These are phyloP conservation scores for Nitzschia putrida DNA, from an alignment of 108 stramenopile species.

Conservation along the genomic window DNA sequence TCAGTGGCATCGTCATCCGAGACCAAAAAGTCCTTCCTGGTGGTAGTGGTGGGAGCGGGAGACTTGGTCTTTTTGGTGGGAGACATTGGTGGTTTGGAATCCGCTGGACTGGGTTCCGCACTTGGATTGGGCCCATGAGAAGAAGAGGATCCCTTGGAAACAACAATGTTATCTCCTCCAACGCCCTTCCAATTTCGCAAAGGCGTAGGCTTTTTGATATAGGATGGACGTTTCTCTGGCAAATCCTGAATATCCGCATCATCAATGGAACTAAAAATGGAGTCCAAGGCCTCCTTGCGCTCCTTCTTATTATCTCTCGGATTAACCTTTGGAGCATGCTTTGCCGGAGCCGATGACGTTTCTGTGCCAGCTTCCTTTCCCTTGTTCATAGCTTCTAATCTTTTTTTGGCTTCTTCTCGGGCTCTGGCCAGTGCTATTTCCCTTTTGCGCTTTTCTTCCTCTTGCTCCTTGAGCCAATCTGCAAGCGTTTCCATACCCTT, in stretches of 20 bases:
- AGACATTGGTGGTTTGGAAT: neutral
- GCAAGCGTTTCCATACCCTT: conserved; percentile 11
- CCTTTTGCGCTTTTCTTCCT: neutral
- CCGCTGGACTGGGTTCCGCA: neutral
- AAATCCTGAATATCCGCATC: neutral
- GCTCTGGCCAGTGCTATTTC: conserved; percentile 4
- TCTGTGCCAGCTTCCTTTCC: neutral
- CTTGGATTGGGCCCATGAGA: neutral
- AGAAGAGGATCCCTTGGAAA: neutral
- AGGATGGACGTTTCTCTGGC: neutral
- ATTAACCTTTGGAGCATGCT: neutral
- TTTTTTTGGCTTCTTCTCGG: neutral
- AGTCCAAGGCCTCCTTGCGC: neutral
- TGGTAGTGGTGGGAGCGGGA: neutral
- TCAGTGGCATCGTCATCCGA: neutral
- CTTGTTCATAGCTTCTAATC: neutral
- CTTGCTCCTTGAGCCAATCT: conserved; percentile 18
- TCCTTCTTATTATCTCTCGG: neutral
- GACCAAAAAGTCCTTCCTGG: neutral
- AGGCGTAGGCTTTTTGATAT: conserved; percentile 3
- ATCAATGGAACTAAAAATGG: neutral
- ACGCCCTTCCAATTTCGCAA: neutral
- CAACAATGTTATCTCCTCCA: neutral
- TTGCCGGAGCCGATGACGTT: neutral
- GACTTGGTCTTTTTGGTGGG: neutral